These are phyloP conservation scores for Taiwanofungus camphoratus DNA, from an alignment of 1,284 basidiomycete species.

Conservation along the genomic window DNA sequence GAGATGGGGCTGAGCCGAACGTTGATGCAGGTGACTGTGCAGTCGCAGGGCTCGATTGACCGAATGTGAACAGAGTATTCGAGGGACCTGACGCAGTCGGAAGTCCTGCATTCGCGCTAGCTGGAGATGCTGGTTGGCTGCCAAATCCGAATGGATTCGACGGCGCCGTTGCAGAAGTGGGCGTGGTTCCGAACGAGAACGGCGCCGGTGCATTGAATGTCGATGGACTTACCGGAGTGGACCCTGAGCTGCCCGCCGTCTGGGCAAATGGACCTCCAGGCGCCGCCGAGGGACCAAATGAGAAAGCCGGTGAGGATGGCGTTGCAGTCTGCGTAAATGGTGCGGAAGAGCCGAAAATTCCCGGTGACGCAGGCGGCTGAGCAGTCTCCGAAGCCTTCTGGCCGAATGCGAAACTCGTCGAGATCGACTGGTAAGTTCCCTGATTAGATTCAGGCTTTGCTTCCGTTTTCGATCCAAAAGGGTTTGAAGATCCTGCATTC, in stretches of 20 bases:
- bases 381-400: conserved; percentile 20
- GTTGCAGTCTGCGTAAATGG: conserved; percentile 19
- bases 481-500: conserved; percentile 7
- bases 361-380: conserved; percentile 16
- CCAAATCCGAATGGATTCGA: conserved; percentile 28
- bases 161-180: conserved; percentile 24
- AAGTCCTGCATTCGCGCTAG: conserved; percentile 23
- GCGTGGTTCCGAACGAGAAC: conserved; percentile 21
- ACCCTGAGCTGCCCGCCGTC: conserved; percentile 12
- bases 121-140: conserved; percentile 32
- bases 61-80: conserved; percentile 24
- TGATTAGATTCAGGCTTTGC: conserved; percentile 16
- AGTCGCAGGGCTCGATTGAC: conserved; percentile 16
- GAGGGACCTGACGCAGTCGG: conserved; percentile 24
- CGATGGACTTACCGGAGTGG: conserved; percentile 25
- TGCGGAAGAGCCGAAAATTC: conserved; percentile 16
- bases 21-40: conserved; percentile 20
- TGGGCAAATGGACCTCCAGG: conserved; percentile 25
- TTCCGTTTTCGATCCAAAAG: conserved; percentile 19
- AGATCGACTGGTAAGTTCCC: conserved; percentile 13
- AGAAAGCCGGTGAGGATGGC: conserved; percentile 17
- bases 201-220: conserved; percentile 23
- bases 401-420: conserved; percentile 18
- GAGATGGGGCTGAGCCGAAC: conserved; percentile 21
- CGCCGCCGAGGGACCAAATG: conserved; percentile 18